Evolutionary conservation across 495 filamentous ascomycete genomes (phyloP).

Genomic region (Talaromyces wortmannii): DNA sequence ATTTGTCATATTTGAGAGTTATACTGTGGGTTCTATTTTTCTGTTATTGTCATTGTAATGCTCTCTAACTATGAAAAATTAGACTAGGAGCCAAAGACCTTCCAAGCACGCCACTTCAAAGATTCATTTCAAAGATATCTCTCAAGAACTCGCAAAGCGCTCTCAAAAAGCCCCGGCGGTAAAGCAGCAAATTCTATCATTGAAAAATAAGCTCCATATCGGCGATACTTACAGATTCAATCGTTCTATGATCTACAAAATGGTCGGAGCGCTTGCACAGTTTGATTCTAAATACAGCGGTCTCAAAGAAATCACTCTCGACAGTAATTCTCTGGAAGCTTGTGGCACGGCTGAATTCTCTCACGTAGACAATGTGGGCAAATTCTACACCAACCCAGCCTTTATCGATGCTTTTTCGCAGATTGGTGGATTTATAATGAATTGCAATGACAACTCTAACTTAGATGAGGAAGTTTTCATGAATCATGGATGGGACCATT

Average conservation of each 20-base stretch:
- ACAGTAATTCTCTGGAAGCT: conserved; percentile 63
- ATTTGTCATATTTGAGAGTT: conserved; percentile 16
- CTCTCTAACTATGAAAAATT: not conserved
- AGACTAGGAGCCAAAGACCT: conserved; percentile 17
- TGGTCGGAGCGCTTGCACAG: conserved; percentile 65
- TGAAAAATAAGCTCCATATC: conserved; percentile 44
- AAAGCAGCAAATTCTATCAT: conserved; percentile 40
- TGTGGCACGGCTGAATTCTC: conserved; percentile 49
- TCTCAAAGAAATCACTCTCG: conserved; percentile 69
- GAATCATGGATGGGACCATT: conserved; percentile 73
- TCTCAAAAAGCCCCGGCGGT: conserved; percentile 48
- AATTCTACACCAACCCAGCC: conserved; percentile 11
- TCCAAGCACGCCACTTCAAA: conserved; percentile 45
- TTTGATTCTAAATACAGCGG: conserved; percentile 62
- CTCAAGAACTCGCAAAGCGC: conserved; percentile 14
- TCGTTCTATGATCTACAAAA: conserved; percentile 69
- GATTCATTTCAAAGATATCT: conserved; percentile 38
- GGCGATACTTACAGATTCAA: conserved; percentile 52
- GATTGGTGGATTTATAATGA: conserved; percentile 73
- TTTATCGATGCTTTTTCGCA: conserved; percentile 24
- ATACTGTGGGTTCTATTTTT: not conserved
- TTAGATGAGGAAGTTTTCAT: conserved; percentile 66
- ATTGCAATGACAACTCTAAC: conserved; percentile 66
- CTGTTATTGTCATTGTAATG: not conserved
- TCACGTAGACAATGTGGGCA: conserved; percentile 37